Conservation (phyloP, 176 grass and related monocot species). For the Musa acuminata region DNA sequence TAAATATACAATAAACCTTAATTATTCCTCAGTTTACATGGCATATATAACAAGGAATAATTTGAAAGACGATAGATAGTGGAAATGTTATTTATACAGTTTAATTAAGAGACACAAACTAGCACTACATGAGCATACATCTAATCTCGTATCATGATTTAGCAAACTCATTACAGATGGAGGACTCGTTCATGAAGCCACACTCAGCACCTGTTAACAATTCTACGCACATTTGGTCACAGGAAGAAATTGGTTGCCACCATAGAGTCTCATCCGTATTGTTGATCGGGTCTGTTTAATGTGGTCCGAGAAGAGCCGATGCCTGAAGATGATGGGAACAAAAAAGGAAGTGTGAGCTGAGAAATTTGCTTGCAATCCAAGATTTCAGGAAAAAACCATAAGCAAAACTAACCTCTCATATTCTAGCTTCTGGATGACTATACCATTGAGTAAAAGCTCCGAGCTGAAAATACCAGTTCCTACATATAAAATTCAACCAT, state of each 20-base stretch:
- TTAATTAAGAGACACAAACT: too few relatives aligned
- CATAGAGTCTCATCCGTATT: background rate
- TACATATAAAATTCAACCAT: background rate
- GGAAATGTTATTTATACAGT: too few relatives aligned
- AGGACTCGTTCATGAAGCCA: background rate
- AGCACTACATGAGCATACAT: too few relatives aligned
- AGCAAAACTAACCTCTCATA: constrained; percentile 49
- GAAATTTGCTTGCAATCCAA: background rate
- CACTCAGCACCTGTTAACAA: background rate
- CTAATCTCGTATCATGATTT: too few relatives aligned
- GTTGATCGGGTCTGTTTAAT: background rate
- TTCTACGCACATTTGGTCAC: background rate
- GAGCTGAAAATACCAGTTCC: constrained; percentile 38
- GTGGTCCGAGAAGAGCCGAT: constrained; percentile 15
- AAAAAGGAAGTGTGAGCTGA: background rate
- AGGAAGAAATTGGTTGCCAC: background rate
- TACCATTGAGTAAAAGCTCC: constrained; percentile 67
- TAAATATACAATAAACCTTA: background rate
- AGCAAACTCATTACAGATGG: background rate
- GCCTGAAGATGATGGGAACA: background rate
- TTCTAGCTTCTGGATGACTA: constrained; percentile 76
- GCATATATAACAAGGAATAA: background rate
- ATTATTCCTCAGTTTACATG: background rate
- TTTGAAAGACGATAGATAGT: background rate
- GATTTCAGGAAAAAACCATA: background rate